phyloP scores from a whole-genome alignment of 139 green algal species.

The Micractinium conductrix region DNA sequence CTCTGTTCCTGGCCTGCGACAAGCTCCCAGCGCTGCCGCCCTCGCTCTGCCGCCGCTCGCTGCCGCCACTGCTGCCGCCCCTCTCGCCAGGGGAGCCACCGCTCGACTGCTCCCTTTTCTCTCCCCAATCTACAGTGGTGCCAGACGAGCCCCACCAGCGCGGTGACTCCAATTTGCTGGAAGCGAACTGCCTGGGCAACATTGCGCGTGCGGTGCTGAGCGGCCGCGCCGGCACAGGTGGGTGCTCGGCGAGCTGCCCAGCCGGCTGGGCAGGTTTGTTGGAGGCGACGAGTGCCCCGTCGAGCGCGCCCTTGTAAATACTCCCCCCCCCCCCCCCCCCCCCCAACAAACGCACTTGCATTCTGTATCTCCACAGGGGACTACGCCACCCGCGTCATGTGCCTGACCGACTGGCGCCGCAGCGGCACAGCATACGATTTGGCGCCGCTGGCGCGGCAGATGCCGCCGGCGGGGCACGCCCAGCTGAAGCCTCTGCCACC shows the following conservation, averaged over 20 bases:
- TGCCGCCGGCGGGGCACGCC: not conserved
- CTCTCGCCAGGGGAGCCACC: not conserved
- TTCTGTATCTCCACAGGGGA: not conserved
- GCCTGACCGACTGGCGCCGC: constrained; percentile 22
- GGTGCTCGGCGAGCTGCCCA: too few relatives aligned
- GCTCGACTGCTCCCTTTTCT: not conserved
- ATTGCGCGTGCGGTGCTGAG: constrained; percentile 21
- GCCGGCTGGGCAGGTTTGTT: too few relatives aligned
- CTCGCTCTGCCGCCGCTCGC: not conserved
- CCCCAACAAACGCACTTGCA: not conserved
- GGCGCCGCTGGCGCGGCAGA: not conserved
- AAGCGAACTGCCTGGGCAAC: constrained; percentile 5
- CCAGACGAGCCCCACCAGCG: constrained; percentile 25
- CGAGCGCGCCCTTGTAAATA: too few relatives aligned
- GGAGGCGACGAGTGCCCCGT: too few relatives aligned
- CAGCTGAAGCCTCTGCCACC: not conserved
- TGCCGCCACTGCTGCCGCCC: too few relatives aligned
- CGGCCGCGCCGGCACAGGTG: not conserved
- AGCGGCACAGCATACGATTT: constrained; percentile 7
- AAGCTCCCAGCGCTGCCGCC: too few relatives aligned
- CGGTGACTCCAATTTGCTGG: constrained; percentile 16
- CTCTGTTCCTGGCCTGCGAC: too few relatives aligned
- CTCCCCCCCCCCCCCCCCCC: too few relatives aligned
- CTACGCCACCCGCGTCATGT: constrained; percentile 1
- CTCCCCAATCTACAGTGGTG: constrained; percentile 24